phyloP scores from a whole-genome alignment of 192 early-diverging fungal species.

The Martensiomyces pterosporus region DNA sequence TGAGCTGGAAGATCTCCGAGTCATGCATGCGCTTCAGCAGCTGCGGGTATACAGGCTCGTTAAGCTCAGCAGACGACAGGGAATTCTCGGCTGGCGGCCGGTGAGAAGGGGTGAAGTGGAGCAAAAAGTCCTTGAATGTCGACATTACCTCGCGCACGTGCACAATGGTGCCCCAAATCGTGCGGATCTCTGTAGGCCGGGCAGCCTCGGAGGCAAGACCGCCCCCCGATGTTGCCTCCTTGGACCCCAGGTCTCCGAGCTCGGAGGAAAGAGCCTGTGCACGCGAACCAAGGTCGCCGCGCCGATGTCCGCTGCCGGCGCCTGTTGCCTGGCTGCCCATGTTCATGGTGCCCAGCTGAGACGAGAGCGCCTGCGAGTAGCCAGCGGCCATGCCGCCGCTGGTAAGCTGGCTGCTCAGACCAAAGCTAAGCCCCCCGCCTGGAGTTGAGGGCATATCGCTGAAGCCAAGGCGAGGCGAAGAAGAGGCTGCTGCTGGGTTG shows the following conservation, averaged over 20 bases:
- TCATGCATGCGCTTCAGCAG: conserved; percentile 71
- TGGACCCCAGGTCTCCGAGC: conserved; percentile 19
- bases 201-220: conserved; percentile 7
- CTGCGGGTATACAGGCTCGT: conserved; percentile 70
- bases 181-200: conserved; percentile 42
- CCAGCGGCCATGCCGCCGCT: conserved; percentile 24
- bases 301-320: conserved; percentile 10
- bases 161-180: conserved; percentile 94
- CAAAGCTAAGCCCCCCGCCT: conserved; percentile 14
- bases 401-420: conserved; percentile 17
- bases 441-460: conserved; percentile 43
- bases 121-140: conserved; percentile 77
- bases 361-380: conserved; percentile 36
- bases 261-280: conserved; percentile 42
- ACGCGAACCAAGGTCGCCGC: conserved; percentile 39
- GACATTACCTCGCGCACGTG: conserved; percentile 79
- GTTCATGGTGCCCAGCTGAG: conserved; percentile 40
- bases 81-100: conserved; percentile 40
- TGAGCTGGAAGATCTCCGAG: conserved; percentile 64
- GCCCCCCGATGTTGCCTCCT: background rate
- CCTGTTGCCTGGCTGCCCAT: conserved; percentile 13
- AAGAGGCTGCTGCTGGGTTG: conserved; percentile 12
- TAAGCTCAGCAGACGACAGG: conserved; percentile 45
- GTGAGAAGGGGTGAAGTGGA: conserved; percentile 60
- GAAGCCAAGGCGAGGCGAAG: conserved; percentile 39